phyloP scores from a whole-genome alignment of 305 asterid species.

The Solanum chacoense region DNA sequence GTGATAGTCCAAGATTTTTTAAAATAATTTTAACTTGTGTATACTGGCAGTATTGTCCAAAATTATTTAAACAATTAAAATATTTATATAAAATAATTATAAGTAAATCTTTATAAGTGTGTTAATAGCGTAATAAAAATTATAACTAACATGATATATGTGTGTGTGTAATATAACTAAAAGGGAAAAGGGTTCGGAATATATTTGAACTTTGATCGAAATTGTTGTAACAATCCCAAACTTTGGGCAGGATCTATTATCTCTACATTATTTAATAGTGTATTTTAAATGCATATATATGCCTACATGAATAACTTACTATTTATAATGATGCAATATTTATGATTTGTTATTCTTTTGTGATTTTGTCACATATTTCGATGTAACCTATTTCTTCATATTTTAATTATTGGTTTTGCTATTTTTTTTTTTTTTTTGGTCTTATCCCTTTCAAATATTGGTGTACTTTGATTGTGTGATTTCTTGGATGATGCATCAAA shows the following conservation, averaged over 20 bases:
- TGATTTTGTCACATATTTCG: background rate
- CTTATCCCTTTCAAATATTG: background rate
- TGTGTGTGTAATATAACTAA: too few relatives aligned
- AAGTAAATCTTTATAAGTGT: background rate
- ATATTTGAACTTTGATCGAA: too few relatives aligned
- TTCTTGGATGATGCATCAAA: background rate
- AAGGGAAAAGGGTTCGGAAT: too few relatives aligned
- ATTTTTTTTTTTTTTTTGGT: background rate
- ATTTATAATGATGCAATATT: too few relatives aligned
- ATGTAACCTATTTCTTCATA: background rate
- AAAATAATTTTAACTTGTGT: background rate
- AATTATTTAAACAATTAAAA: background rate
- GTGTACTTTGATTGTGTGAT: background rate
- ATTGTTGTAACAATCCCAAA: too few relatives aligned
- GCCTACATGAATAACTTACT: too few relatives aligned
- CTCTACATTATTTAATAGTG: too few relatives aligned
- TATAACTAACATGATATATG: background rate
- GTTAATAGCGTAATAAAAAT: background rate
- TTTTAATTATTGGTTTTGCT: background rate
- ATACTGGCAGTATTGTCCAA: background rate
- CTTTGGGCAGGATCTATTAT: rapidly evolving
- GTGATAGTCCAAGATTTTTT: background rate
- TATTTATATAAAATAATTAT: background rate
- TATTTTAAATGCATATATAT: too few relatives aligned
- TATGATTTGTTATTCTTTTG: background rate